A percentile compares a stretch with the other conserved stretches of the same genome.
Evolutionary conservation across 129 eudicot genomes (phyloP).

Genomic region (Helichrysum umbraculigerum): DNA sequence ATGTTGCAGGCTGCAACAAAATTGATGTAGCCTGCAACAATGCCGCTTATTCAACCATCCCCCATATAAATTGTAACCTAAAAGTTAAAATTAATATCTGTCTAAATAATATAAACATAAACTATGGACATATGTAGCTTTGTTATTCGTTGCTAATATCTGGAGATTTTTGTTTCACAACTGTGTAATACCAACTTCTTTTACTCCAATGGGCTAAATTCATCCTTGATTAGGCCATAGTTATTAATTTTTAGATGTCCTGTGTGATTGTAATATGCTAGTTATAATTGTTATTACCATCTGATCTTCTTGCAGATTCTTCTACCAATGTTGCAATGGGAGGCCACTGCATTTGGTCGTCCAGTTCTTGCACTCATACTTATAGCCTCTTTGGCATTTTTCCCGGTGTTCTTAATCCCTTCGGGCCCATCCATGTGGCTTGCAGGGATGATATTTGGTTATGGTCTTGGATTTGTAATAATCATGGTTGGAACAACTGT

Average conservation of each 20-base stretch:
- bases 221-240: not conserved
- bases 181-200: not conserved
- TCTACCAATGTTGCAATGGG: conserved; percentile 81
- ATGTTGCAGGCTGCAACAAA: not conserved
- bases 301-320: conserved; percentile 61
- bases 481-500: conserved; percentile 93
- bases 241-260: not conserved
- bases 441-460: conserved; percentile 96
- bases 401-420: conserved; percentile 82
- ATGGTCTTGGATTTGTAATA: conserved; percentile 87
- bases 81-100: not conserved
- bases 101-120: not conserved
- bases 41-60: not conserved
- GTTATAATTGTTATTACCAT: not conserved
- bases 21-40: no score
- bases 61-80: not conserved
- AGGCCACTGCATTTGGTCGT: conserved; percentile 94
- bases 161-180: not conserved
- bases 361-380: conserved; percentile 84
- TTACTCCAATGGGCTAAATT: not conserved
- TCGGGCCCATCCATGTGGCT: conserved; percentile 98
- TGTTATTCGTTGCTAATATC: not conserved
- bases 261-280: not conserved
- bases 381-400: conserved; percentile 78
- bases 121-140: not conserved